A percentile compares a stretch with the other conserved stretches of the same genome.
phyloP scores from a whole-genome alignment of 441 rosid genomes.

The Croton laevigatus region DNA sequence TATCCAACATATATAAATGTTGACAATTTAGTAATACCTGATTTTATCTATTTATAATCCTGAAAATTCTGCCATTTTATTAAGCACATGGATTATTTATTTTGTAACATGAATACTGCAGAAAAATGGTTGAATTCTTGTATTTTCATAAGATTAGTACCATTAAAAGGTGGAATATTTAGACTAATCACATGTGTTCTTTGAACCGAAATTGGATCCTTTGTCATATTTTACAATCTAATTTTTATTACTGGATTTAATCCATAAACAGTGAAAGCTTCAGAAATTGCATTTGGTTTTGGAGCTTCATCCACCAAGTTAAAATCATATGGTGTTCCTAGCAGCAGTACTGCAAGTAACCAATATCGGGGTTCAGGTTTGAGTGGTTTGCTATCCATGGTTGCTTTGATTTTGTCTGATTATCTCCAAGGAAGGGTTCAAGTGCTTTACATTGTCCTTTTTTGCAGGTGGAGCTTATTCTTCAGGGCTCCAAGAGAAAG shows the following conservation, averaged over 20 bases:
- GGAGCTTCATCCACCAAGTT: slow-evolving; percentile 47
- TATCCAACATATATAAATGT: background rate
- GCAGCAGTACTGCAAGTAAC: slow-evolving; percentile 26
- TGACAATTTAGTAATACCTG: background rate
- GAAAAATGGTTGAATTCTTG: background rate
- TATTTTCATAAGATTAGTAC: background rate
- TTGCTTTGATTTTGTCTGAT: background rate
- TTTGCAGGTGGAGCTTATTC: slow-evolving; percentile 41
- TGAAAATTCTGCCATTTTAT: background rate
- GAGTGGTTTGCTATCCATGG: slow-evolving; percentile 22
- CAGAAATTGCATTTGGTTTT: slow-evolving; percentile 63
- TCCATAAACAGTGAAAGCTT: slow-evolving; percentile 41
- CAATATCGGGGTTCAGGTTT: slow-evolving; percentile 23
- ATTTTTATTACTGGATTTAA: slow-evolving; percentile 13
- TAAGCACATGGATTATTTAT: background rate
- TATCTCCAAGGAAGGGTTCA: background rate
- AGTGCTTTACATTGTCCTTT: slow-evolving; percentile 13
- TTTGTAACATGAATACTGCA: background rate
- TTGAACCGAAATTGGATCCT: background rate
- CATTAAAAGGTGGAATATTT: background rate
- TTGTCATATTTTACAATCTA: slow-evolving; percentile 2
- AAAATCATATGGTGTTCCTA: slow-evolving; percentile 38
- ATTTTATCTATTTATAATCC: slow-evolving; percentile 8
- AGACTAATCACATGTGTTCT: background rate
- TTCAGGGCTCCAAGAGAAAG: slow-evolving; percentile 39